These are phyloP conservation scores for Volvox carteri DNA, from an alignment of 163 green algal genomes.

Conservation along the genomic window DNA sequence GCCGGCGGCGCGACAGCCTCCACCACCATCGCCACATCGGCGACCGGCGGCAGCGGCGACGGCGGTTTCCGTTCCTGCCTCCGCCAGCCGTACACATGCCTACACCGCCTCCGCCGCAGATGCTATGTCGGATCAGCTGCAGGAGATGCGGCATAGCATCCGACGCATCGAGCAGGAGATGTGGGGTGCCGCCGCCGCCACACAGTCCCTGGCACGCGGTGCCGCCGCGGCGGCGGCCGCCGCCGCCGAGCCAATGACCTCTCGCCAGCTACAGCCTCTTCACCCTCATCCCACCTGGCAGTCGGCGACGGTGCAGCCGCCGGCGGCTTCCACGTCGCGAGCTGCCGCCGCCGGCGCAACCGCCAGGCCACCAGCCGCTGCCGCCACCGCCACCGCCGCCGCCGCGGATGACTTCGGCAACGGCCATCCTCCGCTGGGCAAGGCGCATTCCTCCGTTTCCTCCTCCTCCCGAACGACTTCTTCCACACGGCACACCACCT, in stretches of 20 bases:
- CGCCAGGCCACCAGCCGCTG: too few species aligned
- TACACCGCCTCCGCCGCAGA: neutral
- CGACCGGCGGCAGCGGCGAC: neutral
- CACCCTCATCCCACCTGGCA: neutral
- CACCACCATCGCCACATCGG: neutral
- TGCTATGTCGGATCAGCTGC: constrained; percentile 31
- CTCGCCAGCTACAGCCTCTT: too few species aligned
- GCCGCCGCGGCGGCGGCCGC: neutral
- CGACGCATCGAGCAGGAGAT: constrained; percentile 31
- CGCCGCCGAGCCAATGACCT: neutral
- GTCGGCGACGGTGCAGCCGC: neutral
- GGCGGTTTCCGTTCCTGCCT: neutral
- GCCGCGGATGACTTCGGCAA: too few species aligned
- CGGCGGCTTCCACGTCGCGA: too few species aligned
- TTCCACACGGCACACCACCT: too few species aligned
- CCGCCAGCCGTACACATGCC: neutral
- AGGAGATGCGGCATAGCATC: constrained; percentile 35
- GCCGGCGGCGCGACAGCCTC: neutral
- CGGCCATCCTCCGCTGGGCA: too few species aligned
- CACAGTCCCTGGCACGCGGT: neutral
- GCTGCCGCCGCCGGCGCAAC: too few species aligned
- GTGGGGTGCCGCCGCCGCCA: constrained; percentile 3
- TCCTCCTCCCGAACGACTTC: neutral
- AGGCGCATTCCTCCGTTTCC: too few species aligned
- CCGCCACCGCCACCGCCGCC: too few species aligned